Base-by-base conservation (phyloP, 2,329 filamentous ascomycete species). In the Cercospora citrullina region DNA sequence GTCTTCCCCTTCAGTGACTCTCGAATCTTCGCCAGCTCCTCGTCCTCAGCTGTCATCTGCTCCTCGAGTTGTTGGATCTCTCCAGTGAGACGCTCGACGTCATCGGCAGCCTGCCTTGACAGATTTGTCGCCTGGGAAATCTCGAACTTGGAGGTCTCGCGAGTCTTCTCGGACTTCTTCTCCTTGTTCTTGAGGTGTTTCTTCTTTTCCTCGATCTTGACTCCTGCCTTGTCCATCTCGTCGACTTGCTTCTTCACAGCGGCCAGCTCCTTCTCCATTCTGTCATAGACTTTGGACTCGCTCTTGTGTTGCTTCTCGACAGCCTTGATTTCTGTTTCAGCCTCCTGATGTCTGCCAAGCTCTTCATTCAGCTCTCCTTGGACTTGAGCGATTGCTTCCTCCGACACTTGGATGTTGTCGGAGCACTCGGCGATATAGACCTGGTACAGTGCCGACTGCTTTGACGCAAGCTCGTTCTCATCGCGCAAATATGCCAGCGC, bases 161-260 rank as follows among this genome's bases (percentile, higher is more conserved):
- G 91, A 0, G 90, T 87, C 82, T 97, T 98, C 72, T 98, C 93
- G 14, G 97, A 86, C 81, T 99, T 99, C 83, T 95, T 97, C 75
- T 92, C 90, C 82, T 99, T 99, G 76, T 90, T 90, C 2, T 87
- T 84, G 72, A 99, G 82, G 79, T 98, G 98, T 78, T 99, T 99
- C 79, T 91, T 90, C 84, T 98, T 98, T 80, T 99, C 96, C 72
- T 98, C 94, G 73, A 96, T 94, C 77, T 99, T 99, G 80, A 99
- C 95, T 23, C 90, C 90, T 77, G 98, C 95, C 77, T 98, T 97
- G 77, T 99, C 96, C 70, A 96, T 93, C 77, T 94, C 94, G 55
- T 93, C 89, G 81, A 95, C 89, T 77, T 98, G 92, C 77, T 97
- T 97, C 69, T 90, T 82, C 64, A 97, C 84, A 28, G 84, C 85